Evolutionary conservation across 495 filamentous ascomycete species (phyloP).

Genomic region (Aspergillus leporis): DNA sequence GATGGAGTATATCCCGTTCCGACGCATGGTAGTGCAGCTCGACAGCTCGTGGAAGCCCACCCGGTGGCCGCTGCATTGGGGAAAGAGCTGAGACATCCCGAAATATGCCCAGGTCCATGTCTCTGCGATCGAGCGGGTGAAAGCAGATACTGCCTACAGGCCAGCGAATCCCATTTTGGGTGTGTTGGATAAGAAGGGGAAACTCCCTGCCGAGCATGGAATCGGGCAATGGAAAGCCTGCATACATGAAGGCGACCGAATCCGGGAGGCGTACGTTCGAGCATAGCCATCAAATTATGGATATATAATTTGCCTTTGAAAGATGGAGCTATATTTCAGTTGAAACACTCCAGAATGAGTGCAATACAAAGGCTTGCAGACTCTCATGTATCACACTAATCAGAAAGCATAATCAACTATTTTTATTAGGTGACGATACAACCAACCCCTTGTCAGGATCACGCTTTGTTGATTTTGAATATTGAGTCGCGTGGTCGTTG

Average conservation of each 20-base stretch:
- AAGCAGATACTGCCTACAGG: slow-evolving; percentile 58
- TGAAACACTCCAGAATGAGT: too few species aligned
- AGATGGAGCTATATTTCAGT: too few species aligned
- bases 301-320: too few species aligned
- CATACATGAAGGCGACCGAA: neutral
- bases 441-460: too few species aligned
- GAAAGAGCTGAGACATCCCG: slow-evolving; percentile 76
- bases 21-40: slow-evolving; percentile 67
- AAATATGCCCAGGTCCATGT: slow-evolving; percentile 64
- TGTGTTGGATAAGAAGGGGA: neutral
- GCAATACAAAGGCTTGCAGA: too few species aligned
- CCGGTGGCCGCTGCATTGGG: slow-evolving; percentile 69
- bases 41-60: slow-evolving; percentile 78
- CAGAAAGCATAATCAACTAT: too few species aligned
- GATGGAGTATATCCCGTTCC: slow-evolving; percentile 80
- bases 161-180: slow-evolving; percentile 67
- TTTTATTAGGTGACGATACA: too few species aligned
- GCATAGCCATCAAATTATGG: neutral
- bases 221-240: neutral
- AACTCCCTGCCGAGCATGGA: neutral
- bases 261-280: neutral
- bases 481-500: too few species aligned
- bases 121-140: slow-evolving; percentile 68
- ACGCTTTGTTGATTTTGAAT: too few species aligned
- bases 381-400: too few species aligned